phyloP scores from a whole-genome alignment of 306 rosid genomes.

The Begonia masoniana region DNA sequence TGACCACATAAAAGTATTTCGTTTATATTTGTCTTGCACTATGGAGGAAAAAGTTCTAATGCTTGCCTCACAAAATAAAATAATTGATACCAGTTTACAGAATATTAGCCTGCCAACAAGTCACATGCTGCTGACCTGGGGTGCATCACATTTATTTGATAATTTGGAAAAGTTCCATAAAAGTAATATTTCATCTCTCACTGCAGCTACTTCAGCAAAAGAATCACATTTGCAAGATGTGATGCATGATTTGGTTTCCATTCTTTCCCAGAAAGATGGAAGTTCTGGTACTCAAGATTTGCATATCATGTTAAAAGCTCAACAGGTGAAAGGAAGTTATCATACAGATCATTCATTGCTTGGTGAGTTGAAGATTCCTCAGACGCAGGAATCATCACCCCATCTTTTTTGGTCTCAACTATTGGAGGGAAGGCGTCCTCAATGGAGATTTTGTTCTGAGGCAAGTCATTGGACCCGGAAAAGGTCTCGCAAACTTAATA shows the following conservation, averaged over 20 bases:
- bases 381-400: constrained; percentile 31
- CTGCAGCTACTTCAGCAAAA: constrained; percentile 14
- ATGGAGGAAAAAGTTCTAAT: constrained; percentile 71
- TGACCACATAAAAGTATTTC: constrained; percentile 57
- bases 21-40: constrained; percentile 63
- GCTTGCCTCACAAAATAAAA: constrained; percentile 59
- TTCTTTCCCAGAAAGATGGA: constrained; percentile 36
- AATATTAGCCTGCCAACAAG: constrained; percentile 26
- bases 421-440: constrained; percentile 52
- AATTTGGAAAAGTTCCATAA: constrained; percentile 43
- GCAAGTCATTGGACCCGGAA: constrained; percentile 63
- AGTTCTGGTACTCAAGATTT: constrained; percentile 21
- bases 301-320: constrained; percentile 34
- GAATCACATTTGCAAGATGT: constrained; percentile 27
- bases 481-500: constrained; percentile 27
- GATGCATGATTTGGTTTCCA: constrained; percentile 32
- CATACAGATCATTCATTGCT: constrained; percentile 23
- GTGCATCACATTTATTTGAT: constrained; percentile 51
- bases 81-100: constrained; percentile 29
- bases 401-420: constrained; percentile 56
- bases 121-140: constrained; percentile 70
- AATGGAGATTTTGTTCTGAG: constrained; percentile 48
- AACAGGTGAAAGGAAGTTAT: constrained; percentile 53
- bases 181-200: constrained; percentile 15
- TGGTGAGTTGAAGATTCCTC: constrained; percentile 34